A percentile compares a stretch with the other conserved stretches of the same genome.
Evolutionary conservation across 805 yeast species (phyloP).

Genomic region (Kazachstania kunashirensis): DNA sequence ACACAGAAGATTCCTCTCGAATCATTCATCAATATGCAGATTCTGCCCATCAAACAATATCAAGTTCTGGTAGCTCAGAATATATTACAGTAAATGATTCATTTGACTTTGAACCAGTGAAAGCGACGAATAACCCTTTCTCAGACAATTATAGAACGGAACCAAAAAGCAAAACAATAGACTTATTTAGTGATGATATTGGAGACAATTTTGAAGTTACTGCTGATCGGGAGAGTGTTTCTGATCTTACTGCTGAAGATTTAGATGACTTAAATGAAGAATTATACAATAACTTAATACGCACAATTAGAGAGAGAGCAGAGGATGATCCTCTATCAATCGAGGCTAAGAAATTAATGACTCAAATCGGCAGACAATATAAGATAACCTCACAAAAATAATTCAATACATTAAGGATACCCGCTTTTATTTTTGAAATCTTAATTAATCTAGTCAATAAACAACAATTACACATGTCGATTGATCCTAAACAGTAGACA

Average conservation of each 20-base stretch:
- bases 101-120: neutral
- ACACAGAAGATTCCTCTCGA: neutral
- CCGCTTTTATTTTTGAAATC: too few relatives aligned
- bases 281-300: slow-evolving; percentile 20
- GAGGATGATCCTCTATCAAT: neutral
- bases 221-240: slow-evolving; percentile 22
- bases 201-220: slow-evolving; percentile 19
- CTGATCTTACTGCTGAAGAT: slow-evolving; percentile 22
- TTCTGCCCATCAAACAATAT: neutral
- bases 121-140: slow-evolving; percentile 1
- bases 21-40: neutral
- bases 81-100: neutral
- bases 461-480: too few relatives aligned
- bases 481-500: too few relatives aligned
- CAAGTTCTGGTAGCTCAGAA: neutral
- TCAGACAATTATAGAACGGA: neutral
- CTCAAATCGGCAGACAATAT: neutral
- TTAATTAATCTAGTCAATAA: too few relatives aligned
- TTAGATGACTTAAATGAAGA: slow-evolving; percentile 27
- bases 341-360: neutral
- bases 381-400: too few relatives aligned
- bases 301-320: slow-evolving; percentile 3
- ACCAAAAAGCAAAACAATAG: slow-evolving; percentile 3
- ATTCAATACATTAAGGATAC: too few relatives aligned
- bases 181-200: slow-evolving; percentile 12